Evolutionary conservation across 2,329 filamentous ascomycete species (phyloP).

Genomic region (Herpotrichia juniperi): DNA sequence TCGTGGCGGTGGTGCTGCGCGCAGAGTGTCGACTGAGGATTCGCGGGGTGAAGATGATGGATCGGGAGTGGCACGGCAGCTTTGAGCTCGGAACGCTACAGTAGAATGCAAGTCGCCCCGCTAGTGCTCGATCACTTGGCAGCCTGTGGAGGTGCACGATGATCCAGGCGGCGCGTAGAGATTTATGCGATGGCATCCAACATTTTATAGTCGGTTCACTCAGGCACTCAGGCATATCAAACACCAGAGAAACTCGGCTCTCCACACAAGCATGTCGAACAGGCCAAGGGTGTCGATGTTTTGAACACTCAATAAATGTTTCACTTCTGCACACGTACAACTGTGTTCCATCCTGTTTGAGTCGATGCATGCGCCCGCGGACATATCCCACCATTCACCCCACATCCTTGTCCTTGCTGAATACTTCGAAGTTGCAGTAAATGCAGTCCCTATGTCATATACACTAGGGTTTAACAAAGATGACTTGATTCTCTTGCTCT

Average conservation of each 20-base stretch:
- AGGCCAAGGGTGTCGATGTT: not conserved
- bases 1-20: constrained; percentile 11
- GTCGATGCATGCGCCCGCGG: not conserved
- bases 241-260: not conserved
- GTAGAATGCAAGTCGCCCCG: no score
- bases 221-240: not conserved
- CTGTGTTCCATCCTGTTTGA: constrained; percentile 2
- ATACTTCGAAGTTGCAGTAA: not conserved
- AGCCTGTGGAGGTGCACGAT: not conserved
- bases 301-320: not conserved
- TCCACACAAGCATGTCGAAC: not conserved
- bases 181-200: not conserved
- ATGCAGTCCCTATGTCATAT: no score
- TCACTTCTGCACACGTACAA: not conserved
- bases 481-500: not conserved
- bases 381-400: not conserved
- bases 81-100: not conserved
- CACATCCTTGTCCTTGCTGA: not conserved
- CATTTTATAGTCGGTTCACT: not conserved
- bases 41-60: not conserved
- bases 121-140: not conserved
- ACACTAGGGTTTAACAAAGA: not conserved
- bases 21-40: not conserved
- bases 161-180: not conserved
- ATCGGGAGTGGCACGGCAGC: not conserved